Percentiles rank a stretch among this genome's conserved stretches.
Conservation (phyloP, 2,329 filamentous ascomycete species). For the Dactylellina haptotyla region DNA sequence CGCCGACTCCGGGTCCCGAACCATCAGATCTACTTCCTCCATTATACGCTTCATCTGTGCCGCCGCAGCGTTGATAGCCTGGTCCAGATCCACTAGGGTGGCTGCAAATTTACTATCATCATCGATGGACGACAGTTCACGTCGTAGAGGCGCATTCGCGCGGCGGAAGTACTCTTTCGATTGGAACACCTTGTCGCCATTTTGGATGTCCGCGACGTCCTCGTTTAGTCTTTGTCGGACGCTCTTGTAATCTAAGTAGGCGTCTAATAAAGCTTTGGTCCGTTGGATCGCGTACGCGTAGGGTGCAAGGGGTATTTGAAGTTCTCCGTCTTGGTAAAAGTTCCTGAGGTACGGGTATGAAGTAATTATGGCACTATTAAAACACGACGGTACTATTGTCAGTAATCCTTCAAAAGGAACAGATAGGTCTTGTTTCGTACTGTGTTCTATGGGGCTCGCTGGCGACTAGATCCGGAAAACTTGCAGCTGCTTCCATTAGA, state of each 20-base stretch:
- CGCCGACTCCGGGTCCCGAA: constrained; percentile 9
- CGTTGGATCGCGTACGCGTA: constrained; percentile 57
- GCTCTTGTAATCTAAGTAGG: constrained; percentile 57
- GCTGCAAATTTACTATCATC: constrained; percentile 41
- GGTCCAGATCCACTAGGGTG: constrained; percentile 18
- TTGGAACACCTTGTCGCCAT: constrained; percentile 49
- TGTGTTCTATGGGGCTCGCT: constrained; percentile 57
- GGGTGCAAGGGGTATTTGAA: constrained; percentile 42
- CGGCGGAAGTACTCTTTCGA: constrained; percentile 38
- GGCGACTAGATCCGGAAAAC: constrained; percentile 57
- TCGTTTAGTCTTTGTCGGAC: constrained; percentile 33
- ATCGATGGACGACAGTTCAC: constrained; percentile 20
- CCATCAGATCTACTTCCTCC: constrained; percentile 46
- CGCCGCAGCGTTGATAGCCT: constrained; percentile 26
- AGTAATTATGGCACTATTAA: constrained; percentile 57
- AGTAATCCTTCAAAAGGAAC: background rate
- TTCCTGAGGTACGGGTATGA: constrained; percentile 57
- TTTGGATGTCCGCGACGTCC: constrained; percentile 46
- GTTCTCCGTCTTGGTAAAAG: constrained; percentile 52
- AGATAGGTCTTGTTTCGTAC: constrained; percentile 12
- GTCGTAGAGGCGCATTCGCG: constrained; percentile 9
- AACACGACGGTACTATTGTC: background rate
- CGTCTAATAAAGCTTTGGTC: constrained; percentile 56
- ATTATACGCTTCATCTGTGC: constrained; percentile 55
- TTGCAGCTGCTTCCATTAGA: constrained; percentile 56